phyloP scores from a whole-genome alignment of 495 filamentous ascomycete species.

The Sordaria brevicollis region DNA sequence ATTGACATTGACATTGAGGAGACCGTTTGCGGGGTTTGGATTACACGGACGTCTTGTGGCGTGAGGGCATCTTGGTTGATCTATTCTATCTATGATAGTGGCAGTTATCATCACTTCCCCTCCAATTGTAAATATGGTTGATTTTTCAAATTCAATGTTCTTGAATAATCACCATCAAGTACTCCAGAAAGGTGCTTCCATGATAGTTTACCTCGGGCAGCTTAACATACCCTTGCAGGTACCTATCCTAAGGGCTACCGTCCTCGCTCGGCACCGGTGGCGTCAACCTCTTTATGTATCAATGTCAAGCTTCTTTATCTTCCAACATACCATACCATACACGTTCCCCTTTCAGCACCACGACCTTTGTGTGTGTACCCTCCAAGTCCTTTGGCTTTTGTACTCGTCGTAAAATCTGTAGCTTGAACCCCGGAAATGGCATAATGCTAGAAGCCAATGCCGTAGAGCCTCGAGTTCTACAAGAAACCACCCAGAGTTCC shows the following conservation, averaged over 20 bases:
- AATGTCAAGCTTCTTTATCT: background rate
- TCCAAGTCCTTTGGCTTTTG: background rate
- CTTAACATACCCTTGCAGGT: too few relatives aligned
- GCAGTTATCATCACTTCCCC: background rate
- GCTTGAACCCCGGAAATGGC: background rate
- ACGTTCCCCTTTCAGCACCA: background rate
- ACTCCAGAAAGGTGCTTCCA: too few relatives aligned
- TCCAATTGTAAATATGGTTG: too few relatives aligned
- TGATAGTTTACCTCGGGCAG: too few relatives aligned
- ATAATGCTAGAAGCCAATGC: background rate
- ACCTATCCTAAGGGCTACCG: too few relatives aligned
- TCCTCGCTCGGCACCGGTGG: background rate
- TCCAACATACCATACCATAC: too few relatives aligned
- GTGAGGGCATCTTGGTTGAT: background rate
- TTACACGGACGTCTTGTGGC: background rate
- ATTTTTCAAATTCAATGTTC: background rate
- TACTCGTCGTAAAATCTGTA: background rate
- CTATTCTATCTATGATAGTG: background rate
- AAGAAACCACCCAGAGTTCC: too few relatives aligned
- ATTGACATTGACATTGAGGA: background rate
- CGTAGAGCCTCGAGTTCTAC: too few relatives aligned
- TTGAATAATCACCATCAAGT: too few relatives aligned
- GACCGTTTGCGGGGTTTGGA: background rate
- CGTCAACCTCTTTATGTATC: background rate
- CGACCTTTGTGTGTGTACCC: background rate